Base-by-base conservation (phyloP, 371 early-diverging fungal genomes). In the Mortierella sp. region DNA sequence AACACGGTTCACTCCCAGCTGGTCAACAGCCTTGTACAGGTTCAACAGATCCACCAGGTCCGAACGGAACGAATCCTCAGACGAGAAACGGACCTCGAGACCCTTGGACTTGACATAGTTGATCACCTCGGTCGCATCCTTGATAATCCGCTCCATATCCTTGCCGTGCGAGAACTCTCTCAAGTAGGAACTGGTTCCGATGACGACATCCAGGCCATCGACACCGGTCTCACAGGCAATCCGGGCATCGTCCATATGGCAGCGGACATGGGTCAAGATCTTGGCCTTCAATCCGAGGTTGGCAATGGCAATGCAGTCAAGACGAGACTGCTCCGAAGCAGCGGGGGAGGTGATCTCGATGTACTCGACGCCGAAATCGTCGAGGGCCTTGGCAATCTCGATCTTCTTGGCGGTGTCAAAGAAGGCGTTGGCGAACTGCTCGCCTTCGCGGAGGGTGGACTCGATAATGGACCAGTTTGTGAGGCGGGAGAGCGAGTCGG, bases 371-470 rank as follows among this genome's bases (percentile, higher is more conserved):
- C 99, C 99, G 84, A 98, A 96, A 27, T 93, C 95, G 87, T 99
- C 99, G 27, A 99, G 92, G 7, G 97, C 97, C 91, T 96, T 97
- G 85, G 99, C 99, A 74, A 99, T 98, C 88, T 96, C 97, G 79
- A 99, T 94, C 91, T 99, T 99, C 91, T 96, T 98, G 81, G 94
- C 97, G 58, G 96, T 96, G 79, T 96, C 95, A 76, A 99, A 99
- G 92, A 98, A 98, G 60, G 99, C 99, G 89, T 97, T 98, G 76
- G 97, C 98, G 89, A 99, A 99, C 90, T 99, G 99, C 87, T 99
- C 99, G 56, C 99, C 99, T 94, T 99, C 98, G 92, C 99, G 91
- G 63, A 98, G 91, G 6, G 99, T 98, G 8, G 97, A 96, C 84
- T 99, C 99, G 84, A 99, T 99, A 82, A 99, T 98, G 89, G 94